Evolutionary conservation across 1,284 basidiomycete genomes (phyloP), one percentile per base, ranked within the genome.

Genomic region (Apiotrichum akiyoshidainum): DNA sequence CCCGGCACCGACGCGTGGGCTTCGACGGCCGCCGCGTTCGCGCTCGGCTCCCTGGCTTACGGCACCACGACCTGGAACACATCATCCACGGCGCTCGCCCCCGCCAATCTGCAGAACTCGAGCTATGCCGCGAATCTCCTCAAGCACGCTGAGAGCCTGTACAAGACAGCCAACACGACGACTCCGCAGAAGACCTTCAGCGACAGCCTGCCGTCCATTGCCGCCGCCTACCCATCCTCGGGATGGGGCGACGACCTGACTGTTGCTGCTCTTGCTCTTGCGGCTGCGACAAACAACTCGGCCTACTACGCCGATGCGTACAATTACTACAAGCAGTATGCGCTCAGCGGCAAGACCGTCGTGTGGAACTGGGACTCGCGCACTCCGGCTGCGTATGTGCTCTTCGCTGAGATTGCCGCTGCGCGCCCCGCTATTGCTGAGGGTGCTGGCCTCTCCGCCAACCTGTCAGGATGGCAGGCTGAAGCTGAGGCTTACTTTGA

Each of bases 311-410:
- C 82, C 21, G 83, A 90, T 59, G 90, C 90, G 0, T 81, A 85
- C 67, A 69, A 76, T 5, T 84, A 83, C 68, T 92, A 87, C 72
- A 69, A 78, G 6, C 78, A 84, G 40, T 88, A 84, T 68, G 73
- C 80, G 17, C 81, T 92, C 0, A 76, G 78, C 6, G 79, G 80
- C 1, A 78, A 81, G 45, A 78, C 86, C 54, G 76, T 80, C 7
- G 86, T 88, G 8, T 89, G 93, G 79, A 93, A 94, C 71, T 96
- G 93, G 92, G 92, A 94, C 71, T 84, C 85, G 2, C 89, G 90
- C 73, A 83, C 83, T 0, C 87, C 90, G 4, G 90, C 87, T 1
- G 71, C 90, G 0, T 84, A 86, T 45, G 83, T 95, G 19, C 78
- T 95, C 13, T 89, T 89, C 54, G 72, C 75, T 1, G 80, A 83